These are phyloP conservation scores for Cunninghamia lanceolata DNA, from an alignment of 75 land plant genomes.

Conservation along the genomic window DNA sequence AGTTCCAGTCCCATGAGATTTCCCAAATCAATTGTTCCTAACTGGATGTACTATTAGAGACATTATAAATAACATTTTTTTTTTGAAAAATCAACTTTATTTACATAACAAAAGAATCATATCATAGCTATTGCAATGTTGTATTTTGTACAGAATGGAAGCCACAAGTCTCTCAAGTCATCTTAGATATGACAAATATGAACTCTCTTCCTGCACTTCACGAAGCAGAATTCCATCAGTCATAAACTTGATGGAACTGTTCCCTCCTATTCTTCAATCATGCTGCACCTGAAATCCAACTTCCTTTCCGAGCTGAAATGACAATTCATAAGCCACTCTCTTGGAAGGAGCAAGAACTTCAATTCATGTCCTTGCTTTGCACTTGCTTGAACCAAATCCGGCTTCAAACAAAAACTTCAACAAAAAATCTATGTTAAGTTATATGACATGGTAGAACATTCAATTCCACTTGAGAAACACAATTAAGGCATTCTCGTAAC, in stretches of 20 bases:
- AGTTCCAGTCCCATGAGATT: not conserved
- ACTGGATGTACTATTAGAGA: not conserved
- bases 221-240: constrained; percentile 98
- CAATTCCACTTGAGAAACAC: not conserved
- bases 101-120: not conserved
- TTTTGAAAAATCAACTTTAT: not conserved
- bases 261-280: constrained; percentile 75
- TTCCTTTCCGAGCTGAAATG: constrained; percentile 84
- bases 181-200: not conserved
- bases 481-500: not conserved
- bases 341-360: constrained; percentile 97
- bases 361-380: constrained; percentile 45
- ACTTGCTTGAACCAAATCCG: constrained; percentile 74
- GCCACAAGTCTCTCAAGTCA: not conserved
- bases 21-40: too few relatives aligned
- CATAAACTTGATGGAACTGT: constrained; percentile 94
- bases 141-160: not conserved
- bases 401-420: constrained; percentile 96
- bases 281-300: constrained; percentile 98
- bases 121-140: not conserved
- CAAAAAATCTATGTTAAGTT: not conserved
- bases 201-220: constrained; percentile 80
- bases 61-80: not conserved
- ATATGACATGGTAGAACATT: not conserved
- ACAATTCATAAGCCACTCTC: constrained; percentile 88